Evolutionary conservation across 176 grass and related monocot species (phyloP).

Genomic region (Elaeis guineensis): DNA sequence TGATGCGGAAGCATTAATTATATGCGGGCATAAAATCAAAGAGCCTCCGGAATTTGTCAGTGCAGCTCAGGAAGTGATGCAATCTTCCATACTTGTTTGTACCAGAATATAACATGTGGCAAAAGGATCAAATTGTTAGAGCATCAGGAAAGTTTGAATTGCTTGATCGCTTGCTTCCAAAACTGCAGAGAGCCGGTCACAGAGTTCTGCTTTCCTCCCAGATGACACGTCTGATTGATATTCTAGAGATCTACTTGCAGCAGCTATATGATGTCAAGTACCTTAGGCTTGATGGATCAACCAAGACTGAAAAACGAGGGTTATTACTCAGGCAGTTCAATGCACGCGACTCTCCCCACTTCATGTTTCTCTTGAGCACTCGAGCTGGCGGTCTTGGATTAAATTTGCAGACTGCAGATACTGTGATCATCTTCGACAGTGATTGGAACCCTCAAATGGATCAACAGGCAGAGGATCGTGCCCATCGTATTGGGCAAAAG

Average conservation of each 20-base stretch:
- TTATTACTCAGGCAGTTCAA: conserved; percentile 77
- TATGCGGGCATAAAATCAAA: conserved; percentile 79
- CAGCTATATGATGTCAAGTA: conserved; percentile 80
- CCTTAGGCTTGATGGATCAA: conserved; percentile 94
- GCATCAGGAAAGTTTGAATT: conserved; percentile 98
- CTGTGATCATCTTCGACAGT: conserved; percentile 98
- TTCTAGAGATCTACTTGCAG: conserved; percentile 91
- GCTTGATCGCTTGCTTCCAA: conserved; percentile 96
- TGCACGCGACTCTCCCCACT: conserved; percentile 82
- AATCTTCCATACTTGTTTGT: conserved; percentile 95
- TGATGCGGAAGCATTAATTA: neutral
- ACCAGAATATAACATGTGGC: conserved; percentile 93
- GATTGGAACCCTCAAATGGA: conserved; percentile 99
- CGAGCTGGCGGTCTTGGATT: conserved; percentile 92
- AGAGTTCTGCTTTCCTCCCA: conserved; percentile 98
- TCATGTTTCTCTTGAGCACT: conserved; percentile 98
- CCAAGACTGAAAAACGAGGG: conserved; percentile 91
- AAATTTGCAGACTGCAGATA: conserved; percentile 95
- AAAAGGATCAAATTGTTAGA: conserved; percentile 92
- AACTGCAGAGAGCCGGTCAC: conserved; percentile 79
- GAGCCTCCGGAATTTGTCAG: conserved; percentile 85
- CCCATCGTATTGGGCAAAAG: conserved; percentile 96
- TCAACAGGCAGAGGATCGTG: conserved; percentile 95
- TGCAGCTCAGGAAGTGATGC: conserved; percentile 97
- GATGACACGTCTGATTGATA: conserved; percentile 89